Conservation (phyloP, 2,329 filamentous ascomycete species). For the Emergomyces pasteurianus region DNA sequence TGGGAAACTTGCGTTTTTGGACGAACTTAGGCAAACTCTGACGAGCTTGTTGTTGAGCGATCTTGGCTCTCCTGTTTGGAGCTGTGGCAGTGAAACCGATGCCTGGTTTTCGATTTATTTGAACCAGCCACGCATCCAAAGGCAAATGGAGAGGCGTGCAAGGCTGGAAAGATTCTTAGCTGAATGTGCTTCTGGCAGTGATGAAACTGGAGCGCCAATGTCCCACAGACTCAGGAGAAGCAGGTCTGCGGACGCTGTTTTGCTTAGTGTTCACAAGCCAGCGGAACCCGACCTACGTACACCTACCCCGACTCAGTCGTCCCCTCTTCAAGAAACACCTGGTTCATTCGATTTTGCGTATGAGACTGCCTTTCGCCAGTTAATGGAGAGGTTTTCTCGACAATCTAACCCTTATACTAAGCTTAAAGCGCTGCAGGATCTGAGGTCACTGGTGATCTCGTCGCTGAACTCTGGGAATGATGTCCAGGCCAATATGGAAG, state of each 20-base stretch:
- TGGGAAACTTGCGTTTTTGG: constrained; percentile 67
- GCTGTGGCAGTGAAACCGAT: constrained; percentile 86
- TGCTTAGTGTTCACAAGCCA: background rate
- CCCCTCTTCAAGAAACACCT: background rate
- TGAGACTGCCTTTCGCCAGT: constrained; percentile 61
- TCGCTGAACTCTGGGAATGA: constrained; percentile 51
- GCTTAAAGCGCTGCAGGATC: constrained; percentile 67
- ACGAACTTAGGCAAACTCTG: constrained; percentile 64
- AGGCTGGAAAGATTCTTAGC: constrained; percentile 28
- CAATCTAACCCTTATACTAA: constrained; percentile 82
- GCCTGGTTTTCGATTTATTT: constrained; percentile 56
- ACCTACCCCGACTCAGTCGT: background rate
- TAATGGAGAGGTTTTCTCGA: constrained; percentile 77
- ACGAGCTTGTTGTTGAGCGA: constrained; percentile 82
- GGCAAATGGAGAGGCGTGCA: constrained; percentile 29
- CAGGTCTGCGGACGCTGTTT: constrained; percentile 21
- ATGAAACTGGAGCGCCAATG: background rate
- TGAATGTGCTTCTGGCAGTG: constrained; percentile 15
- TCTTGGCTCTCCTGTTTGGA: constrained; percentile 72
- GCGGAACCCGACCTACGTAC: background rate
- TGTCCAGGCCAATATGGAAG: constrained; percentile 7
- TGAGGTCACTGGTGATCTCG: constrained; percentile 69
- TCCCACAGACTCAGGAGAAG: constrained; percentile 18
- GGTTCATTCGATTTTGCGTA: constrained; percentile 53
- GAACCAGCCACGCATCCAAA: constrained; percentile 37